Conservation (phyloP, 352 stramenopile species). For the Peronospora farinosa region DNA sequence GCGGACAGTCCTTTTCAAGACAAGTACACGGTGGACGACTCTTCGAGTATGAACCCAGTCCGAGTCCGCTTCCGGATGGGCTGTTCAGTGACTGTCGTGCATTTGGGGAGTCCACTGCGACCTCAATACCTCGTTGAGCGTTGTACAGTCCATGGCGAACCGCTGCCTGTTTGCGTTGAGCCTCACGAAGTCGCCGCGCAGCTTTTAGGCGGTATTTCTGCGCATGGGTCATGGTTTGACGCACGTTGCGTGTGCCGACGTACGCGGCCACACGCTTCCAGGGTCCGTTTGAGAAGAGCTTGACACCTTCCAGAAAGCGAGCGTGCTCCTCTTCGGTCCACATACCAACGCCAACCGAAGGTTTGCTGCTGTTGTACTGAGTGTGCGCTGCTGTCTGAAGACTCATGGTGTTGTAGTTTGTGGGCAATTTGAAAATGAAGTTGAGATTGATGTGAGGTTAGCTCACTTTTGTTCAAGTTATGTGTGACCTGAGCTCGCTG, state of each 20-base stretch:
- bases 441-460: slow-evolving; percentile 5
- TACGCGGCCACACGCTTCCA: slow-evolving; percentile 70
- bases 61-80: slow-evolving; percentile 12
- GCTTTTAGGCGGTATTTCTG: slow-evolving; percentile 74
- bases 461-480: slow-evolving; percentile 9
- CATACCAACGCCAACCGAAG: slow-evolving; percentile 32
- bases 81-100: slow-evolving; percentile 15
- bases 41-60: slow-evolving; percentile 30
- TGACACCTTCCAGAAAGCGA: slow-evolving; percentile 69
- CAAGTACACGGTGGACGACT: slow-evolving; percentile 29
- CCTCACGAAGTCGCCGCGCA: slow-evolving; percentile 46
- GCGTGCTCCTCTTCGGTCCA: slow-evolving; percentile 69
- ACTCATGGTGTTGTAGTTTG: slow-evolving; percentile 18
- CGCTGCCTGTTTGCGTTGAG: slow-evolving; percentile 43
- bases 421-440: slow-evolving; percentile 17
- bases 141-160: slow-evolving; percentile 30
- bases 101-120: slow-evolving; percentile 3
- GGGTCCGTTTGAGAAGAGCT: slow-evolving; percentile 61
- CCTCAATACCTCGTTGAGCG: slow-evolving; percentile 11
- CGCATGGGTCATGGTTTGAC: slow-evolving; percentile 76
- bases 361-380: slow-evolving; percentile 20
- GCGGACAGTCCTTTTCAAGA: slow-evolving; percentile 27
- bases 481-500: slow-evolving; percentile 13
- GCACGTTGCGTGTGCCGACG: slow-evolving; percentile 68
- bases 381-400: slow-evolving; percentile 10